Base-by-base conservation (phyloP, 2,329 filamentous ascomycete genomes). In the Curvularia lunata region DNA sequence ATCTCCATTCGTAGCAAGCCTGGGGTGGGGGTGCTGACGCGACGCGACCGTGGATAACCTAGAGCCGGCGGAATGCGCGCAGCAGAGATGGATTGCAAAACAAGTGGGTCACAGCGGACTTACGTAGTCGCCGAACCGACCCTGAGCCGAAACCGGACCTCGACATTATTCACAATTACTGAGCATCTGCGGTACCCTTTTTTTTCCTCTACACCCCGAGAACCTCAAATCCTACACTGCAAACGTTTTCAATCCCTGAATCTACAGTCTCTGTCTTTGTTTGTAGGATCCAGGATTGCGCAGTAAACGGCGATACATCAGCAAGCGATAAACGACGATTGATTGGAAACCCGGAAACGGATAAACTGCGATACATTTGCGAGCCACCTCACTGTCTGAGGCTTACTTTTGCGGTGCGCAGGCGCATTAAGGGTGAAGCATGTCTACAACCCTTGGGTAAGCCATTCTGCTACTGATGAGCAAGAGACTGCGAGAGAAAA, bases 391-490 rank as follows among this genome's bases (percentile, higher is more conserved):
- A 12, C 23, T 18, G n/a, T 19, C n/a, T 48, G 38, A 27, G 23
- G 4, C 18, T 19, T 40, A 25, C 27, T 21, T 30, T 8, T 23
- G 27, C 41, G 41, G 19, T 34, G 28, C 23, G 4, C 5, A 43
- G 38, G 43, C 61, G 59, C 61, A 61, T 61, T 58, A 52, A 49
- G 16, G 60, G 32, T 45, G 43, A 48, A 59, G 50, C 40, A 82
- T 82, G 80, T 78, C 80, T 47, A 83, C 81, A 54, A 82, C 80
- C n/a, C 70, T 78, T 46, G 81, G 81, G 78, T 79, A 75, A 46
- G 72, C 10, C 34, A 28, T 34, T 59, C 43, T 28, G 23, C 2
- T 16, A 3, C 13, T 4, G 13, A 21, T 18, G 10, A 23, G 5
- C 28, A 0, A n/a, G 16, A 6, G 2, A 4, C 10, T 13, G 5